Percentiles rank a stretch among this genome's conserved stretches.
Conservation (phyloP, 2,329 filamentous ascomycete species). For the Apiospora arundinis region DNA sequence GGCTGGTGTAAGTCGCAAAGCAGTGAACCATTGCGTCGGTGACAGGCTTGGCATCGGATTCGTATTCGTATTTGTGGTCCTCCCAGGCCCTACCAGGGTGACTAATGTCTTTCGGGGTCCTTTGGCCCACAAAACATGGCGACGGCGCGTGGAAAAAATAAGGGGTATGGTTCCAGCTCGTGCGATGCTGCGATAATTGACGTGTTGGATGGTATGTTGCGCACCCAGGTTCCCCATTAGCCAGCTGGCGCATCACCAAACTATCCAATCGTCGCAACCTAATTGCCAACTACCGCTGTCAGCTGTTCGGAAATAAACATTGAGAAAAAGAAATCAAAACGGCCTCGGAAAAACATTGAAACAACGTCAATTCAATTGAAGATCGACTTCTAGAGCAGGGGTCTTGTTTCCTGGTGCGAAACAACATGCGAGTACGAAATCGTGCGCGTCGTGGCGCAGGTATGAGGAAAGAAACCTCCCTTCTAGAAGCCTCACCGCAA, state of each 20-base stretch:
- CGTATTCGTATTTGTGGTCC: conserved; percentile 18
- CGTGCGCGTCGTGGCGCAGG: too few species aligned
- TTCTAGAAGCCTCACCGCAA: neutral
- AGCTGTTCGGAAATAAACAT: neutral
- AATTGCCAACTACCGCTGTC: conserved; percentile 2
- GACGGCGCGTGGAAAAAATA: neutral
- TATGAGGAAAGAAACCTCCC: too few species aligned
- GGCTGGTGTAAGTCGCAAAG: neutral
- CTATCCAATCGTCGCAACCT: neutral
- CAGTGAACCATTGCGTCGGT: neutral
- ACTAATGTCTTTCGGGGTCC: neutral
- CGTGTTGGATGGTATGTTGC: conserved; percentile 2
- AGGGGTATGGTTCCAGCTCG: conserved; percentile 15
- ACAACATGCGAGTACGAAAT: too few species aligned
- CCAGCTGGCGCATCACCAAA: neutral
- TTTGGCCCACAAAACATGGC: neutral
- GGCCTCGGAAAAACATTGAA: neutral
- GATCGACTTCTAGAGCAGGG: neutral
- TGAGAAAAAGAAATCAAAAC: neutral
- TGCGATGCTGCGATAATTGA: neutral
- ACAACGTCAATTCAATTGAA: neutral
- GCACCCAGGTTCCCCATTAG: neutral
- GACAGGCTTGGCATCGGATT: conserved; percentile 10
- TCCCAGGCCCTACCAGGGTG: neutral
- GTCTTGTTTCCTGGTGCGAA: neutral